Conservation (phyloP, 208 protist species). For the Leishmania guyanensis region DNA sequence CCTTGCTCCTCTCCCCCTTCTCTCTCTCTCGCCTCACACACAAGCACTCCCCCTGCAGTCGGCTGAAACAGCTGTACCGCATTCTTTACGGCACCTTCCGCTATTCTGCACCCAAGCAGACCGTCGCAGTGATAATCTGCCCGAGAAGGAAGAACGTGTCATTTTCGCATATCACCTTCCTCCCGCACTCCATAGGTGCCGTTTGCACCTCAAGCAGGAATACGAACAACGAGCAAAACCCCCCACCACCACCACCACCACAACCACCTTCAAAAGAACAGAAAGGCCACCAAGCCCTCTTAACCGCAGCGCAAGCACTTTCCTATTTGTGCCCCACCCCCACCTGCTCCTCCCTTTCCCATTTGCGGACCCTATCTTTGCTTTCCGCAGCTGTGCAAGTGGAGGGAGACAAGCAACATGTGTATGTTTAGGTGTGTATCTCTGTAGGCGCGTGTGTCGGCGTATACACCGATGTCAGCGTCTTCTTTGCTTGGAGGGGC, state of each 20-base stretch:
- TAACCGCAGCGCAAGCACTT: neutral
- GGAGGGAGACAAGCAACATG: too few relatives aligned
- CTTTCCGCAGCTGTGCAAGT: neutral
- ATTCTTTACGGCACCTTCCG: neutral
- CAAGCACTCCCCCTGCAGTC: neutral
- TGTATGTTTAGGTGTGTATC: neutral
- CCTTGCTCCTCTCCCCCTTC: neutral
- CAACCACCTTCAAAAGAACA: neutral
- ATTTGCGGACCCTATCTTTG: neutral
- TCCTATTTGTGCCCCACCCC: neutral
- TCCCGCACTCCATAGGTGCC: too few relatives aligned
- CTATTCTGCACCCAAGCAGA: neutral
- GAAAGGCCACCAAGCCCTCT: neutral
- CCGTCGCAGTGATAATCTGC: neutral
- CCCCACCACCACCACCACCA: neutral
- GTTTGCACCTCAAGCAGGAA: neutral
- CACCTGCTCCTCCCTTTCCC: neutral
- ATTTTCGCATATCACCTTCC: too few relatives aligned
- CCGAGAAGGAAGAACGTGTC: neutral
- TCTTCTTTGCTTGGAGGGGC: neutral
- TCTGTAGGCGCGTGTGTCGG: neutral
- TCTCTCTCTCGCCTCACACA: neutral
- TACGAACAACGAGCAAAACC: neutral
- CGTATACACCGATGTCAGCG: too few relatives aligned
- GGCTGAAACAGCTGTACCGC: neutral